A percentile compares a stretch with the other conserved stretches of the same genome.
These are phyloP conservation scores for Lablab purpureus DNA, from an alignment of 306 rosid species.

Conservation along the genomic window DNA sequence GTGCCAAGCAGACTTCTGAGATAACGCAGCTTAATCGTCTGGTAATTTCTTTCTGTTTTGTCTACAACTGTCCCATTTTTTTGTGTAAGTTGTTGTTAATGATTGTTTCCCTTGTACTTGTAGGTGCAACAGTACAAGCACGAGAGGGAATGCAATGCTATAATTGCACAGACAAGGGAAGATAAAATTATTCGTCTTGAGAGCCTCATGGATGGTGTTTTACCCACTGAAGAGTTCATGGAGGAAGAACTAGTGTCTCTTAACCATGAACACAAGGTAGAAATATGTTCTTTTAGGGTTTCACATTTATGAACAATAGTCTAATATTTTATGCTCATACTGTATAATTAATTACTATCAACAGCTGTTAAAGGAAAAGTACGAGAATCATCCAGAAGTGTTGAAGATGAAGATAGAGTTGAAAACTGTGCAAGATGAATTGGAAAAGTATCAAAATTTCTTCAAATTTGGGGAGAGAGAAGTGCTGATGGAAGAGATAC, in stretches of 20 bases:
- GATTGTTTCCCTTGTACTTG: slow-evolving; percentile 44
- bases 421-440: slow-evolving; percentile 75
- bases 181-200: slow-evolving; percentile 93
- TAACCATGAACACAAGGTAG: slow-evolving; percentile 81
- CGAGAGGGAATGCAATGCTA: slow-evolving; percentile 89
- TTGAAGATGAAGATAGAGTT: slow-evolving; percentile 79
- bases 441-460: slow-evolving; percentile 75
- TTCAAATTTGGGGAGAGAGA: slow-evolving; percentile 89
- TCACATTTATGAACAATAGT: slow-evolving; percentile 6
- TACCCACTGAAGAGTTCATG: slow-evolving; percentile 90
- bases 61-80: slow-evolving; percentile 32
- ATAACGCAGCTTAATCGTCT: slow-evolving; percentile 89
- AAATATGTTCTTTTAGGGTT: slow-evolving; percentile 40
- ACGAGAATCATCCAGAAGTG: slow-evolving; percentile 93
- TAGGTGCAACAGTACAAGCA: slow-evolving; percentile 95
- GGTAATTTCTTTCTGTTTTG: slow-evolving; percentile 60
- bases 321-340: slow-evolving; percentile 40
- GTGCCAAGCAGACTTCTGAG: slow-evolving; percentile 84
- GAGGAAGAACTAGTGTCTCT: slow-evolving; percentile 79
- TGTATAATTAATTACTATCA: slow-evolving; percentile 38
- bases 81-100: slow-evolving; percentile 44
- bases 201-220: slow-evolving; percentile 91
- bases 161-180: slow-evolving; percentile 91
- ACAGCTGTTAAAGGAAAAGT: slow-evolving; percentile 89
- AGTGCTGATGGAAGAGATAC: slow-evolving; percentile 94